Evolutionary conservation across 345 rosid genomes (phyloP).

Genomic region (Hevea brasiliensis): DNA sequence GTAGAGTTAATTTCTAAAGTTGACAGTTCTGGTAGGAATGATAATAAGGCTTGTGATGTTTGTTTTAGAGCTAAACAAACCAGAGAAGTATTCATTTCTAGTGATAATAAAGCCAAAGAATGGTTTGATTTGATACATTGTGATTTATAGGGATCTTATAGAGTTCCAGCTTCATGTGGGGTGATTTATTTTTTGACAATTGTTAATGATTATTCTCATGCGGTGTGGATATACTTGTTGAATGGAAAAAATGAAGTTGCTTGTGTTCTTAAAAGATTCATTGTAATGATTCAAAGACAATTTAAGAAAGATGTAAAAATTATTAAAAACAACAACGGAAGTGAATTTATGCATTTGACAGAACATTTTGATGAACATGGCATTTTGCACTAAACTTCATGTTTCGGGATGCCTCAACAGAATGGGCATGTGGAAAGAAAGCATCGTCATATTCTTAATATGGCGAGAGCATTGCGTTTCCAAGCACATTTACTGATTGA

Average conservation of each 20-base stretch:
- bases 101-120: slow-evolving; percentile 11
- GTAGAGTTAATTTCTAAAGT: too few species aligned
- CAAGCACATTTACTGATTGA: not conserved
- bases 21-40: too few species aligned
- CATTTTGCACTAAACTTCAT: not conserved
- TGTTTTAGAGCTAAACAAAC: slow-evolving; percentile 23
- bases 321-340: slow-evolving; percentile 4
- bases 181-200: not conserved
- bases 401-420: slow-evolving; percentile 12
- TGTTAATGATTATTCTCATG: not conserved
- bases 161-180: not conserved
- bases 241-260: not conserved
- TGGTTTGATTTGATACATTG: slow-evolving; percentile 2
- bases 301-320: slow-evolving; percentile 4
- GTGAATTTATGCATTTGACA: not conserved
- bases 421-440: slow-evolving; percentile 9
- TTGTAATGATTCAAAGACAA: not conserved
- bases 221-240: not conserved
- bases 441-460: not conserved
- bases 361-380: too few species aligned
- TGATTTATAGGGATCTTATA: slow-evolving; percentile 8
- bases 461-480: not conserved
- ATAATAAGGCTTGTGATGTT: slow-evolving; percentile 7
- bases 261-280: not conserved
- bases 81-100: not conserved